Evolutionary conservation across 1,139 yeast genomes (phyloP).

Genomic region (Candida sp.): DNA sequence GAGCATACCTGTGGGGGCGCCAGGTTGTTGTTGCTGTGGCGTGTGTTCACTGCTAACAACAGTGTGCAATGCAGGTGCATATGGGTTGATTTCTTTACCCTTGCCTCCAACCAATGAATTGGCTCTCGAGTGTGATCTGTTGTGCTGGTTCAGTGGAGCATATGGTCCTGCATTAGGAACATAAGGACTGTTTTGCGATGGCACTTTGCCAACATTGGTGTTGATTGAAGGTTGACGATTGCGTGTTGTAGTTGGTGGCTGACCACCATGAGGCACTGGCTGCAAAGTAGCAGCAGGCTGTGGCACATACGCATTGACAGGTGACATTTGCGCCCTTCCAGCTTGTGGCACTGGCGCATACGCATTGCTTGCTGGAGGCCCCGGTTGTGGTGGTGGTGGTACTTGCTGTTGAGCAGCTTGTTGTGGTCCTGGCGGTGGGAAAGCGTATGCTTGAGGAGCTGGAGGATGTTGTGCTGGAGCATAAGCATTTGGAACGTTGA

Average conservation of each 20-base stretch:
- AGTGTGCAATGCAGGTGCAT: slow-evolving; percentile 41
- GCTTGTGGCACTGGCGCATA: slow-evolving; percentile 5
- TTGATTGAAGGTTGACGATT: slow-evolving; percentile 16
- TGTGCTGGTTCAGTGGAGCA: slow-evolving; percentile 41
- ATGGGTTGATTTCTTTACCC: slow-evolving; percentile 48
- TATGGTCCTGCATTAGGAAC: slow-evolving; percentile 53
- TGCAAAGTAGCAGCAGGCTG: slow-evolving; percentile 13
- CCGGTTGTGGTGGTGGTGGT: slow-evolving; percentile 5
- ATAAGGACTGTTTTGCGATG: slow-evolving; percentile 37
- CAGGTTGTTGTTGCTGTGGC: slow-evolving; percentile 2
- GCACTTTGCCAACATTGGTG: slow-evolving; percentile 22
- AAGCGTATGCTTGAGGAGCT: slow-evolving; percentile 4
- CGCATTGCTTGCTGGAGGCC: slow-evolving; percentile 4
- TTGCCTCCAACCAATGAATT: slow-evolving; percentile 47
- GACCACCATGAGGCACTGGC: slow-evolving; percentile 9
- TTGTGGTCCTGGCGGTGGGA: slow-evolving; percentile 5
- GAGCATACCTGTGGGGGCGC: slow-evolving; percentile 8
- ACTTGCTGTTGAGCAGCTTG: not conserved
- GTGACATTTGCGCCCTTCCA: not conserved
- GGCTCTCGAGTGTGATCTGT: slow-evolving; percentile 44
- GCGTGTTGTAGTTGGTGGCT: slow-evolving; percentile 4
- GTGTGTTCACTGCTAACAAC: slow-evolving; percentile 18
- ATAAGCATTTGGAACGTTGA: slow-evolving; percentile 12
- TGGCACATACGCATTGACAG: not conserved
- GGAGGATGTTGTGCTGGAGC: slow-evolving; percentile 8